phyloP scores from a whole-genome alignment of 2,329 filamentous ascomycete genomes.

The Trichoderma cornu-damae region DNA sequence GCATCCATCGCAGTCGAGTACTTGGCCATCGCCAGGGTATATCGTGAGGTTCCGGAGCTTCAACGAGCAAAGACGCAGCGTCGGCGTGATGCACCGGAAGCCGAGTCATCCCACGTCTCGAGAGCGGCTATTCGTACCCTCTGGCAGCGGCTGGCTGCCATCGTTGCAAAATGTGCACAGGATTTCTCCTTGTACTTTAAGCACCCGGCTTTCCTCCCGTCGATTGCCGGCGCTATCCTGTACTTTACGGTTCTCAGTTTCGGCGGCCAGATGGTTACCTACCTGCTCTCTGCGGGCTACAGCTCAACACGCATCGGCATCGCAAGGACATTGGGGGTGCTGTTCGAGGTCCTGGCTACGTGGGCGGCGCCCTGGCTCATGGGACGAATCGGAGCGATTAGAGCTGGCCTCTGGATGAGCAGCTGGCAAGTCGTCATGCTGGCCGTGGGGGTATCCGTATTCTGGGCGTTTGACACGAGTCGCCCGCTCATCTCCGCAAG shows the following conservation, averaged over 20 bases:
- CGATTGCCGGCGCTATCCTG: conserved; percentile 53
- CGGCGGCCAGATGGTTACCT: conserved; percentile 60
- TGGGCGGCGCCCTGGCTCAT: conserved; percentile 55
- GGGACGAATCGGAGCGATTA: conserved; percentile 49
- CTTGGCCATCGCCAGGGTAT: conserved; percentile 41
- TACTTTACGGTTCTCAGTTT: conserved; percentile 59
- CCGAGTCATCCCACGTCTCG: neutral
- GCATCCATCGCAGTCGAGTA: conserved; percentile 49
- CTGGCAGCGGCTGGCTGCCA: neutral
- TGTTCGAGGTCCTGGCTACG: conserved; percentile 57
- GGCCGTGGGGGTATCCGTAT: conserved; percentile 38
- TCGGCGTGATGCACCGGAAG: neutral
- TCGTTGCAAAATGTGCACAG: neutral
- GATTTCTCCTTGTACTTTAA: conserved; percentile 41
- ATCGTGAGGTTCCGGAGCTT: conserved; percentile 26
- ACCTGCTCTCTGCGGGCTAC: conserved; percentile 51
- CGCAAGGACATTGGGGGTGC: conserved; percentile 47
- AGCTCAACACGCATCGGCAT: conserved; percentile 48
- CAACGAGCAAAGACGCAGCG: conserved; percentile 24
- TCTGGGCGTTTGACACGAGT: conserved; percentile 31
- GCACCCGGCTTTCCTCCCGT: conserved; percentile 55
- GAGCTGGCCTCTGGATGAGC: conserved; percentile 66
- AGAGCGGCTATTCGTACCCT: neutral
- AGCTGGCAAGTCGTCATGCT: conserved; percentile 61
- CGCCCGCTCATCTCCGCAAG: conserved; percentile 37